Conservation (phyloP, 2,329 filamentous ascomycete species). For the Fusarium sp. region DNA sequence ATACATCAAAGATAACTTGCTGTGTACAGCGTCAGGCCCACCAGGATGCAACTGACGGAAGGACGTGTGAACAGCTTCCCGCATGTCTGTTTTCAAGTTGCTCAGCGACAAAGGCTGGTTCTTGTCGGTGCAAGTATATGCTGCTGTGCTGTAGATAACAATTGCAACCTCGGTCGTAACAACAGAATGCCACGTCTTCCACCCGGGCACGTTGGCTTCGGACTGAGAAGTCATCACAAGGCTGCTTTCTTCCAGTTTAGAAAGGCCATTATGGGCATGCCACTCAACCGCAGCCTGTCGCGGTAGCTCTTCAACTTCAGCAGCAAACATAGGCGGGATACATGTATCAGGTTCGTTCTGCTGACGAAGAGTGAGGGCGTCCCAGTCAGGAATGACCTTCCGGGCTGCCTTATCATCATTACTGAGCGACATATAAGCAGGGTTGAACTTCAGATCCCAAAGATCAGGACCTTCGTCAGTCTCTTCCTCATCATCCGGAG, state of each 20-base stretch:
- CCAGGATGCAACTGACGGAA: slow-evolving; percentile 39
- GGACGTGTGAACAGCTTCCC: slow-evolving; percentile 38
- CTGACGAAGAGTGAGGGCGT: slow-evolving; percentile 54
- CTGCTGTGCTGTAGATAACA: slow-evolving; percentile 50
- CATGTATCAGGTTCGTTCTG: slow-evolving; percentile 51
- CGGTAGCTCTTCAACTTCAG: slow-evolving; percentile 82
- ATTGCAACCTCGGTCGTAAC: slow-evolving; percentile 36
- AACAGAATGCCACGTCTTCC: slow-evolving; percentile 49
- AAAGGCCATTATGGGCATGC: slow-evolving; percentile 75
- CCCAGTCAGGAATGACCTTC: slow-evolving; percentile 63
- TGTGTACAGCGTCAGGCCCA: slow-evolving; percentile 3
- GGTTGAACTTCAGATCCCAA: slow-evolving; percentile 74
- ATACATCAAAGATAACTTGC: slow-evolving; percentile 50
- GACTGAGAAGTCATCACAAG: slow-evolving; percentile 42
- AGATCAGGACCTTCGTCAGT: slow-evolving; percentile 68
- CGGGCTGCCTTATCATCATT: slow-evolving; percentile 42
- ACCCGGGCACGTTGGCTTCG: slow-evolving; percentile 36
- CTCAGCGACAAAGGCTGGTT: not conserved
- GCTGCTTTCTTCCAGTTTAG: slow-evolving; percentile 46
- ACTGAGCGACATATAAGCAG: slow-evolving; percentile 58
- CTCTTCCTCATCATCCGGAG: slow-evolving; percentile 60
- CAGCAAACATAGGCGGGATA: slow-evolving; percentile 77
- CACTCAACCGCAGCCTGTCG: slow-evolving; percentile 83
- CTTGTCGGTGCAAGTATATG: slow-evolving; percentile 21
- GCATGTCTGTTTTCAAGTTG: slow-evolving; percentile 34